Conservation (phyloP, 179 eudicot species). For the Amaranthus tricolor region DNA sequence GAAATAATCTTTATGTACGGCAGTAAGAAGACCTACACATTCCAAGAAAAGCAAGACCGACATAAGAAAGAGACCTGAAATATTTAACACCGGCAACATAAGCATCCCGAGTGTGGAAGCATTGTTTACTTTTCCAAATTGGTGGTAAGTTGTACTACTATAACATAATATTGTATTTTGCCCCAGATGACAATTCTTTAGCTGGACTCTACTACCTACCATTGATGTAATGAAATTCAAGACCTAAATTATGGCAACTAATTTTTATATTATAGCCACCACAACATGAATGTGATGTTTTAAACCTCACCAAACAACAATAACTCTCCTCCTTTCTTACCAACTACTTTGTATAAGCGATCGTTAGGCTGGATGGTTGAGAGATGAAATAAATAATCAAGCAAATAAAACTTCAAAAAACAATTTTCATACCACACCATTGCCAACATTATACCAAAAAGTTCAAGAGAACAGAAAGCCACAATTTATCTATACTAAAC, state of each 20-base stretch:
- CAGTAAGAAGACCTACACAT: conserved; percentile 72
- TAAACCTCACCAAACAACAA: conserved; percentile 23
- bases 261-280: conserved; percentile 11
- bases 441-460: neutral
- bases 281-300: conserved; percentile 26
- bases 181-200: conserved; percentile 14
- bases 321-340: conserved; percentile 2
- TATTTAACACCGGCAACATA: conserved; percentile 3
- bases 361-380: neutral
- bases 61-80: conserved; percentile 15
- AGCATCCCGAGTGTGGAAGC: neutral
- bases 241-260: conserved; percentile 24
- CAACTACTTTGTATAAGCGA: conserved; percentile 3
- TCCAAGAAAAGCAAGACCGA: conserved; percentile 10
- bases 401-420: conserved; percentile 1
- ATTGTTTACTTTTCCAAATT: conserved; percentile 15
- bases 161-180: neutral
- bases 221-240: conserved; percentile 1
- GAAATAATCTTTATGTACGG: conserved; percentile 85
- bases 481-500: neutral
- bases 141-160: neutral
- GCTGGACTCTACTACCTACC: conserved; percentile 9
- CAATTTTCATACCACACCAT: neutral
- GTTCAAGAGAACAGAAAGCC: neutral
- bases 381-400: conserved; percentile 5